These are phyloP conservation scores for Margaritispora aquatica DNA, from an alignment of 495 filamentous ascomycete genomes.

Conservation along the genomic window DNA sequence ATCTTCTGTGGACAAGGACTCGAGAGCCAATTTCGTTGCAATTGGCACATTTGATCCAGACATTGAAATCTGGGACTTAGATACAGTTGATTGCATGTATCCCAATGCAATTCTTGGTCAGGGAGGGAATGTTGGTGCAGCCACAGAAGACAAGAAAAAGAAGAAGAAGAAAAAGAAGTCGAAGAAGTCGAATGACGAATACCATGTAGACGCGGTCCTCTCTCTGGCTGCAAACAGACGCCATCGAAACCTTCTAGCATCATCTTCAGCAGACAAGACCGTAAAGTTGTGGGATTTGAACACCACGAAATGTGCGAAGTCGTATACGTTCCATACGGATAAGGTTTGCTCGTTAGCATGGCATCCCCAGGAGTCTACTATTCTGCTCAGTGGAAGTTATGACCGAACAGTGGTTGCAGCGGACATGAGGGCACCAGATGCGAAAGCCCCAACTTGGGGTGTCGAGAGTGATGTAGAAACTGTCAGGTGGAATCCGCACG, in stretches of 20 bases:
- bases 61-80: constrained; percentile 97
- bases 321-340: constrained; percentile 85
- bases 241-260: constrained; percentile 93
- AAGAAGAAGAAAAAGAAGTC: constrained; percentile 81
- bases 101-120: constrained; percentile 96
- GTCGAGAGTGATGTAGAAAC: constrained; percentile 94
- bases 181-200: constrained; percentile 81
- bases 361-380: constrained; percentile 80
- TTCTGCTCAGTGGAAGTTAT: constrained; percentile 87
- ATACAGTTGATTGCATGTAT: constrained; percentile 94
- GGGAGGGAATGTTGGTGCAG: constrained; percentile 46
- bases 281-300: constrained; percentile 97
- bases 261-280: constrained; percentile 91
- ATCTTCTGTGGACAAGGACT: constrained; percentile 45
- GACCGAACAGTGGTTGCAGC: constrained; percentile 86
- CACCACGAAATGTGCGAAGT: constrained; percentile 86
- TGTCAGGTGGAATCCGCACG: constrained; percentile 88
- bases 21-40: constrained; percentile 80
- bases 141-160: constrained; percentile 50
- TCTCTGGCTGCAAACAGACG: constrained; percentile 85
- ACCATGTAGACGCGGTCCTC: constrained; percentile 91
- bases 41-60: constrained; percentile 97
- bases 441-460: constrained; percentile 71
- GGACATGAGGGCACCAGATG: constrained; percentile 88
- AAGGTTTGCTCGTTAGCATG: constrained; percentile 95